phyloP scores from a whole-genome alignment of 2,329 filamentous ascomycete genomes.

The Epicoccum nigrum region DNA sequence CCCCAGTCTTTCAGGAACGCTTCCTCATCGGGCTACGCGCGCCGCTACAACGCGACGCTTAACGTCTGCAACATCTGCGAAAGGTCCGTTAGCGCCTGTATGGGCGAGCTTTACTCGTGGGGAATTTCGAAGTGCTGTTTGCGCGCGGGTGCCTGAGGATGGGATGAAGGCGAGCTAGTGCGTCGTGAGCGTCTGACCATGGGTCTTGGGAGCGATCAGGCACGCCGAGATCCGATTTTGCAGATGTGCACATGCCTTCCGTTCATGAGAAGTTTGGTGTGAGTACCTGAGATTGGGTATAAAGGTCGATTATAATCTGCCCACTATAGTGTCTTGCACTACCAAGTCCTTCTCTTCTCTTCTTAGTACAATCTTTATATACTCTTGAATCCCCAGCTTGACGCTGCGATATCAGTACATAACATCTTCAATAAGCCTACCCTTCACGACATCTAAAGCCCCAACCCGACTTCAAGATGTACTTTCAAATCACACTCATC shows the following conservation, averaged over 20 bases:
- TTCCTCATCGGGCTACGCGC: slow-evolving; percentile 5
- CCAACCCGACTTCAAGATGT: slow-evolving; percentile 28
- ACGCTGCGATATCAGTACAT: slow-evolving; percentile 31
- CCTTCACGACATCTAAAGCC: slow-evolving; percentile 5
- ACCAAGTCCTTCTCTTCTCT: slow-evolving; percentile 15
- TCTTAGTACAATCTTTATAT: slow-evolving; percentile 7
- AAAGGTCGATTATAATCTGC: slow-evolving; percentile 4
- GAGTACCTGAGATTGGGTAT: slow-evolving; percentile 2
- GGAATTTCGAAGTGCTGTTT: slow-evolving; percentile 7
- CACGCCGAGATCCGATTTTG: no score
- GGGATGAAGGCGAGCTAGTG: slow-evolving; percentile 18
- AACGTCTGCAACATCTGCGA: slow-evolving; percentile 18
- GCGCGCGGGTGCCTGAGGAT: slow-evolving; percentile 10
- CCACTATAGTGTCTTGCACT: slow-evolving; percentile 20
- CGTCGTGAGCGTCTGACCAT: slow-evolving; percentile 16
- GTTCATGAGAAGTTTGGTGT: no score
- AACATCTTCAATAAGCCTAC: slow-evolving; percentile 28
- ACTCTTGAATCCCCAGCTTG: slow-evolving; percentile 32
- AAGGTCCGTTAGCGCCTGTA: slow-evolving; percentile 8
- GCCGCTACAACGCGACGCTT: slow-evolving; percentile 20
- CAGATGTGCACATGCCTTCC: no score
- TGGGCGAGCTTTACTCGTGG: slow-evolving; percentile 20
- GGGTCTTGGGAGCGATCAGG: slow-evolving; percentile 10
- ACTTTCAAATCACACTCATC: slow-evolving; percentile 35
- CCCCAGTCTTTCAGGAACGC: slow-evolving; percentile 13